Conservation (phyloP, 1,284 basidiomycete genomes). For the Takashimella koratensis region DNA sequence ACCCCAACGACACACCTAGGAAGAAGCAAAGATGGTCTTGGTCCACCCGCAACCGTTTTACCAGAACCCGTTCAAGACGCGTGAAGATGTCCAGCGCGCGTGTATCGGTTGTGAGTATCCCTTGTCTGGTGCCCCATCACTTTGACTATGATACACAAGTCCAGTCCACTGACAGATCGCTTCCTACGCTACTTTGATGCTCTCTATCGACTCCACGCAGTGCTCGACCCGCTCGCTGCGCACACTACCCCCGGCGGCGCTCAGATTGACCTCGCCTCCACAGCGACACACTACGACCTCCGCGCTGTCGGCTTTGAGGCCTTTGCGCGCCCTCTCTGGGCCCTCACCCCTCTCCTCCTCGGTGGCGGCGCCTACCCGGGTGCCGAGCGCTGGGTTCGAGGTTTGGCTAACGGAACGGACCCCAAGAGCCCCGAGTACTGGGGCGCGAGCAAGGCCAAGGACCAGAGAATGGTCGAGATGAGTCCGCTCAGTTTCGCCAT, state of each 20-base stretch:
- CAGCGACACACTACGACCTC: constrained; percentile 72
- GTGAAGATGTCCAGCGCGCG: constrained; percentile 58
- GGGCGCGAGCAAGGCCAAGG: constrained; percentile 68
- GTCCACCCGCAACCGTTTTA: constrained; percentile 29
- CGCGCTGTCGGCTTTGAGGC: constrained; percentile 69
- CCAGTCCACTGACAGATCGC: not conserved
- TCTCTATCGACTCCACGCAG: constrained; percentile 10
- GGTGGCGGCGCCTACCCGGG: constrained; percentile 59
- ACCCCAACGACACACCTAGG: too few relatives aligned
- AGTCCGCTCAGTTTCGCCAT: constrained; percentile 70
- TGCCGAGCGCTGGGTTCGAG: constrained; percentile 61
- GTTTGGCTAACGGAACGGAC: constrained; percentile 64
- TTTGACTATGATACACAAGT: too few relatives aligned
- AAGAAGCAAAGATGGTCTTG: constrained; percentile 33
- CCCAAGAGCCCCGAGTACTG: constrained; percentile 66
- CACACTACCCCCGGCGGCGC: constrained; percentile 71
- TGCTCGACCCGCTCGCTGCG: constrained; percentile 63
- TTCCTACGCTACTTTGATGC: not conserved
- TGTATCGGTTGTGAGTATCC: constrained; percentile 50
- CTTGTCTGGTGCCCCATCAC: too few relatives aligned
- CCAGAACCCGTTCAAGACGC: constrained; percentile 59
- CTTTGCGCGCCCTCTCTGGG: constrained; percentile 73
- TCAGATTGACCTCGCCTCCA: constrained; percentile 64
- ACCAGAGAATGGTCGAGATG: constrained; percentile 79
- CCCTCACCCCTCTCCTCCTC: constrained; percentile 62